A percentile compares a stretch with the other conserved stretches of the same genome.
phyloP scores from a whole-genome alignment of 805 yeast species.

The Wickerhamomyces ciferrii region DNA sequence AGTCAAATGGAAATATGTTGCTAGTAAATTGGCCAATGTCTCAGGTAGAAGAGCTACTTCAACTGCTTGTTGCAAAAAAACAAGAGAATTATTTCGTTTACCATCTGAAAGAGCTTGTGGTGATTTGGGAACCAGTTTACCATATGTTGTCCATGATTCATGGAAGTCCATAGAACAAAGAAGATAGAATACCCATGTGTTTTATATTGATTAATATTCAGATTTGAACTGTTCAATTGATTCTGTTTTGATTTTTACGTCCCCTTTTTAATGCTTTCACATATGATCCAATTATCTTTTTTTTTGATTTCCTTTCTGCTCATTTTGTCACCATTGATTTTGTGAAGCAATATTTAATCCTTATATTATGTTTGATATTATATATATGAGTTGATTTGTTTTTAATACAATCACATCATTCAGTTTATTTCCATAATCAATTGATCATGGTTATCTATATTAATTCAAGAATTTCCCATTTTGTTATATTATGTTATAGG shows the following conservation, averaged over 20 bases:
- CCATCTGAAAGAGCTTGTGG: slow-evolving; percentile 40
- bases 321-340: neutral
- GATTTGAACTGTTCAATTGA: too few species aligned
- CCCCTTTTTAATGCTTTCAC: neutral
- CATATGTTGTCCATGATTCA: slow-evolving; percentile 44
- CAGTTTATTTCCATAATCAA: neutral
- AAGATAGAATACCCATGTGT: slow-evolving; percentile 3
- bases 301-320: neutral
- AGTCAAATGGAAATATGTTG: slow-evolving; percentile 55
- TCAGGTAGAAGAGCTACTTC: slow-evolving; percentile 33
- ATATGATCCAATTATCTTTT: neutral
- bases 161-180: slow-evolving; percentile 36
- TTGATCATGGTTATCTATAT: neutral
- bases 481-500: neutral
- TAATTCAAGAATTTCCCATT: neutral
- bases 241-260: too few species aligned
- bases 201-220: too few species aligned
- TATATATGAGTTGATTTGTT: neutral
- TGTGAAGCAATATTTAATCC: too few species aligned
- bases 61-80: slow-evolving; percentile 49
- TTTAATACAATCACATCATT: neutral
- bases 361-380: too few species aligned
- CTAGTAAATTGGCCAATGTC: slow-evolving; percentile 33
- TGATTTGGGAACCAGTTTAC: slow-evolving; percentile 42
- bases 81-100: slow-evolving; percentile 47